Evolutionary conservation across 805 yeast genomes (phyloP), one percentile per base, ranked within the genome.

Genomic region (Starmerella geochares): DNA sequence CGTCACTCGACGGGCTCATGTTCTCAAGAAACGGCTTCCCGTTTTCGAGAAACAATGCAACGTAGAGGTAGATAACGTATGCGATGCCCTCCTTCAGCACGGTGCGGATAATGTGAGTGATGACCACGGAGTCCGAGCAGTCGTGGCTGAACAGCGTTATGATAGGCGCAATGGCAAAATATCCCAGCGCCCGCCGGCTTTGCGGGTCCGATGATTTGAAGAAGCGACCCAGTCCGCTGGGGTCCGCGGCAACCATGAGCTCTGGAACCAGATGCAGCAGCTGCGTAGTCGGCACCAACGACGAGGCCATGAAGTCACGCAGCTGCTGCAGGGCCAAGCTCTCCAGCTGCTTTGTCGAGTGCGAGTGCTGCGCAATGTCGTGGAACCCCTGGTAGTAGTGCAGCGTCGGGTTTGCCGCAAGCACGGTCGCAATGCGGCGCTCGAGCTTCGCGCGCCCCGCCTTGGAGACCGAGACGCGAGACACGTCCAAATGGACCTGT

Each of bases 361-460:
- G 63, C 50, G 79, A 77, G 1, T 81, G 76, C 16, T 81, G 61
- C 1, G 86, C 87, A 19, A 92, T 70, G 59, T 92, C 97, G 65
- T 90, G 97, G 64, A 75, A 86, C 0, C 98, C 98, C 66, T 90
- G 98, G 64, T 87, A 90, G 65, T 90, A 90, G 51, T 77, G 71
- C 37, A 88, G 67, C 3, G 65, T 59, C 0, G 88, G 88, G 56
- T 80, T 68, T 14, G 70, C 72, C 35, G 86, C 66, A 13, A 92
- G 68, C 2, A 86, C 69, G 17, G 69, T 68, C 13, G 75, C 47
- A 16, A 60, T 54, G 20, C 61, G 55, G 24, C 47, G 47, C 29
- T 49, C 50, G 4, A 79, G 64, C n/a, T 51, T 44, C 47, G 42
- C 58, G 57, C 39, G 63, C 50, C 53, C 70, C 65, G 17, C 66